These are phyloP conservation scores for Prunus mume DNA, from an alignment of 306 rosid genomes.

Conservation along the genomic window DNA sequence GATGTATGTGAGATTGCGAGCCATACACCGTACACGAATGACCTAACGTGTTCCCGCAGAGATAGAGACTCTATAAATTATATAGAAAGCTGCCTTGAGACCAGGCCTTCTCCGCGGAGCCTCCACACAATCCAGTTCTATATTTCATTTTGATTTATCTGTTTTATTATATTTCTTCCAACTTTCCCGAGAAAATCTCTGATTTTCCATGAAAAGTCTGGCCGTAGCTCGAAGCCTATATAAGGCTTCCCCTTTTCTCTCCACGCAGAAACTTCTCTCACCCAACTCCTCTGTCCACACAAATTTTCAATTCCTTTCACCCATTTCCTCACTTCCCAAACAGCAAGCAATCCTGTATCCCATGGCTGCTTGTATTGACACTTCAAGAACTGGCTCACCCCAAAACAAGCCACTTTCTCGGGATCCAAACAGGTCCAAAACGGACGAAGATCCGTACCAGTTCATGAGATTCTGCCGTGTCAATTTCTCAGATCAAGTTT, in stretches of 20 bases:
- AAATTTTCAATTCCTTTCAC: slow-evolving; percentile 23
- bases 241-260: slow-evolving; percentile 11
- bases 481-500: slow-evolving; percentile 35
- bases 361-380: slow-evolving; percentile 57
- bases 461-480: slow-evolving; percentile 33
- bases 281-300: slow-evolving; percentile 2
- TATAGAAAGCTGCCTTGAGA: neutral
- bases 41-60: neutral
- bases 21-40: neutral
- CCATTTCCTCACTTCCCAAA: slow-evolving; percentile 12
- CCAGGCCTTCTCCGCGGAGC: neutral
- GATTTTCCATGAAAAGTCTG: slow-evolving; percentile 23
- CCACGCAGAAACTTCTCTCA: slow-evolving; percentile 16
- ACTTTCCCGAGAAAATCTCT: slow-evolving; percentile 8
- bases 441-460: slow-evolving; percentile 12
- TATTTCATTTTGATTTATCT: neutral
- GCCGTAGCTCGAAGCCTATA: slow-evolving; percentile 7
- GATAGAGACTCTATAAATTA: neutral
- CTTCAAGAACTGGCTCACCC: slow-evolving; percentile 13
- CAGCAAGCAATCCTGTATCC: slow-evolving; percentile 1
- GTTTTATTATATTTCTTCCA: neutral
- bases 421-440: slow-evolving; percentile 36
- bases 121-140: neutral
- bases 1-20: neutral
- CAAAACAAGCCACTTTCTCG: slow-evolving; percentile 38